Conservation (phyloP, 176 grass and related monocot species). For the Carex pumila region DNA sequence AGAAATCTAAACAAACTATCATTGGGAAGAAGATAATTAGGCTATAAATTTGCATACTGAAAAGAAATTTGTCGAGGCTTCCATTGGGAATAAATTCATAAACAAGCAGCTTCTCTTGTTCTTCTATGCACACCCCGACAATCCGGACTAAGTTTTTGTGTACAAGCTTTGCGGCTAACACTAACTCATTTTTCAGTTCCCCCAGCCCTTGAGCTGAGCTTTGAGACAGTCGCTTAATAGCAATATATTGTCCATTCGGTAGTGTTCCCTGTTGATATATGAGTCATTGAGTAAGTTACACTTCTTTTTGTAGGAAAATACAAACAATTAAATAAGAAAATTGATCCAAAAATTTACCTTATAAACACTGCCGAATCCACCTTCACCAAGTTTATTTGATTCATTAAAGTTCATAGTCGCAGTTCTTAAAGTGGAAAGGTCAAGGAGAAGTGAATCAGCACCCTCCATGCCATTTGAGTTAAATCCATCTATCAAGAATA, state of each 20-base stretch:
- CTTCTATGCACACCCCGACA: slow-evolving; percentile 66
- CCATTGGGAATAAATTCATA: slow-evolving; percentile 63
- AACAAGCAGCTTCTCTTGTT: slow-evolving; percentile 62
- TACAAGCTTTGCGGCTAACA: slow-evolving; percentile 69
- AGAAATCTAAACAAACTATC: not conserved
- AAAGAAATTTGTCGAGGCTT: slow-evolving; percentile 78
- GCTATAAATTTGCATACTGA: slow-evolving; percentile 23
- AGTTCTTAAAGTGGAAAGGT: slow-evolving; percentile 37
- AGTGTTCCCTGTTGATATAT: slow-evolving; percentile 41
- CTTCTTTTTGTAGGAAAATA: slow-evolving; percentile 1
- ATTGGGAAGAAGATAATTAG: not conserved
- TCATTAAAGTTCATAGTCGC: slow-evolving; percentile 58
- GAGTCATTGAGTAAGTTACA: not conserved
- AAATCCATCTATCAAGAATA: slow-evolving; percentile 34
- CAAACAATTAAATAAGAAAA: not conserved
- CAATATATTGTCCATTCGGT: slow-evolving; percentile 33
- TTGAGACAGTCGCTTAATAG: slow-evolving; percentile 41
- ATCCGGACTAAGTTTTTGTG: slow-evolving; percentile 81
- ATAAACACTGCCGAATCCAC: slow-evolving; percentile 72
- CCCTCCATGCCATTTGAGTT: slow-evolving; percentile 17
- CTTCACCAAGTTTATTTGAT: slow-evolving; percentile 56
- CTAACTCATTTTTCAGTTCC: slow-evolving; percentile 39
- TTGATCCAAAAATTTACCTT: slow-evolving; percentile 36
- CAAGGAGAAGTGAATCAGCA: slow-evolving; percentile 43
- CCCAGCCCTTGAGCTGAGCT: slow-evolving; percentile 57